Conservation (phyloP, 1,139 yeast genomes). For the Yamadazyma pseudoaaseri region DNA sequence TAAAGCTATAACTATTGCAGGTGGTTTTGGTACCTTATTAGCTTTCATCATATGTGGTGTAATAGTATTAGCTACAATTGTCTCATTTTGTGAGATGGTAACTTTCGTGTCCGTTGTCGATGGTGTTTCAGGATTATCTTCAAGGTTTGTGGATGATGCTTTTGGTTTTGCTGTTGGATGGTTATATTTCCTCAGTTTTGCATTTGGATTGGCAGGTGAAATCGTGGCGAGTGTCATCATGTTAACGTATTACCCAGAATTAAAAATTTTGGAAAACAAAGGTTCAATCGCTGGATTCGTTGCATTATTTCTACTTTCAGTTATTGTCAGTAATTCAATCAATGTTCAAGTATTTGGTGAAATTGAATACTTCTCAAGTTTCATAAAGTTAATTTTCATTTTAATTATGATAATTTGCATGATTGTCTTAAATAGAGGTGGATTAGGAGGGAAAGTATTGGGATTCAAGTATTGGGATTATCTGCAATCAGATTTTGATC, state of each 20-base stretch:
- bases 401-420: conserved; percentile 59
- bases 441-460: conserved; percentile 44
- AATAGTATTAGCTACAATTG: conserved; percentile 66
- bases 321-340: conserved; percentile 54
- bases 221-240: conserved; percentile 76
- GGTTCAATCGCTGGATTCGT: conserved; percentile 66
- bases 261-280: conserved; percentile 46
- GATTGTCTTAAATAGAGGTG: conserved; percentile 58
- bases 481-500: conserved; percentile 46
- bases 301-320: conserved; percentile 51
- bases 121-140: conserved; percentile 72
- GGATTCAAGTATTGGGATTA: conserved; percentile 72
- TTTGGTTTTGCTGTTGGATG: conserved; percentile 83
- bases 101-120: conserved; percentile 80
- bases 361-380: conserved; percentile 62
- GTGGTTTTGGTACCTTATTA: conserved; percentile 76
- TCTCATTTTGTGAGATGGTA: conserved; percentile 84
- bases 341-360: conserved; percentile 77
- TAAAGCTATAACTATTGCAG: conserved; percentile 72
- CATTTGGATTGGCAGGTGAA: conserved; percentile 76
- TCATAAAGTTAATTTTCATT: conserved; percentile 57
- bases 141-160: conserved; percentile 82
- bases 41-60: conserved; percentile 70
- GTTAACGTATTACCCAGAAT: conserved; percentile 60
- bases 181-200: conserved; percentile 72